Evolutionary conservation across 148 eudicot species (phyloP).

Genomic region (Talinum fruticosum): DNA sequence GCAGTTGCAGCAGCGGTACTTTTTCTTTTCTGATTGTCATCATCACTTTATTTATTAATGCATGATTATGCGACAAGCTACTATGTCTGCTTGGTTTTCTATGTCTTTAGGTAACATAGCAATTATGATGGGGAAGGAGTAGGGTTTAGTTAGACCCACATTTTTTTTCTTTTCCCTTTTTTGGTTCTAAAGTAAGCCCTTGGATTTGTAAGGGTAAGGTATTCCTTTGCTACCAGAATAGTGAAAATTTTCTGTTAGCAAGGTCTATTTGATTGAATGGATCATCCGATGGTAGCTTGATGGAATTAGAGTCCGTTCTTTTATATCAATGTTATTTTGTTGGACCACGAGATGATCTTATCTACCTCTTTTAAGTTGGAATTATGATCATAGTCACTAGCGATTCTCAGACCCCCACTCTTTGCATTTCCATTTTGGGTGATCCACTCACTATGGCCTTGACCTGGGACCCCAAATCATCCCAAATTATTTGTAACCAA

Average conservation of each 20-base stretch:
- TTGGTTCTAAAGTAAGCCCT: no score
- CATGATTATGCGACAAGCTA: neutral
- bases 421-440: neutral
- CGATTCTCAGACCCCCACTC: neutral
- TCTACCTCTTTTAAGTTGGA: neutral
- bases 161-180: neutral
- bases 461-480: neutral
- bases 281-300: neutral
- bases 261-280: neutral
- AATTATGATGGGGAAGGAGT: neutral
- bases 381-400: neutral
- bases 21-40: constrained; percentile 6
- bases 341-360: neutral
- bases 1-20: constrained; percentile 76
- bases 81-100: neutral
- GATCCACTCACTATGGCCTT: neutral
- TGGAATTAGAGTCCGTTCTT: neutral
- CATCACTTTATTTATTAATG: neutral
- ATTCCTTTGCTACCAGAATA: neutral
- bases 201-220: no score
- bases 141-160: neutral
- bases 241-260: neutral
- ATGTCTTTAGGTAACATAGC: neutral
- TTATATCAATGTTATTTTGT: neutral
- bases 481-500: neutral